phyloP scores from a whole-genome alignment of 371 early-diverging fungal genomes.

The Choanephora cucurbitarum region DNA sequence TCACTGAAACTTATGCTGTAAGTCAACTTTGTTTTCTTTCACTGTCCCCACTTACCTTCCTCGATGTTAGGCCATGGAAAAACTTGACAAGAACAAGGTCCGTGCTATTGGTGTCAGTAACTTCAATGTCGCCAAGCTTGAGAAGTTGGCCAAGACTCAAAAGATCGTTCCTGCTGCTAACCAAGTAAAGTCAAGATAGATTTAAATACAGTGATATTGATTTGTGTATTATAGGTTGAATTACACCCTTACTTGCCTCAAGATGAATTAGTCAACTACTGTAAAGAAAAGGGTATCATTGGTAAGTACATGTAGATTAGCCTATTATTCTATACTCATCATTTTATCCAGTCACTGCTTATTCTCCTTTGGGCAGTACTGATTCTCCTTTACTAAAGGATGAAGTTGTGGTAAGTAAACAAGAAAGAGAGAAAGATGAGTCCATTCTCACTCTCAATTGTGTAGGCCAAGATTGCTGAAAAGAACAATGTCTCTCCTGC shows the following conservation, averaged over 20 bases:
- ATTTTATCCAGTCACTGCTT: slow-evolving; percentile 40
- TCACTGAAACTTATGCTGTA: slow-evolving; percentile 57
- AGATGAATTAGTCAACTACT: slow-evolving; percentile 40
- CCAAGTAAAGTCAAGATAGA: slow-evolving; percentile 39
- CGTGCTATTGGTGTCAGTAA: slow-evolving; percentile 45
- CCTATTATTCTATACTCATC: too few species aligned
- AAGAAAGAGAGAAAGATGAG: not conserved
- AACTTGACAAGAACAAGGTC: slow-evolving; percentile 54
- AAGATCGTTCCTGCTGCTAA: slow-evolving; percentile 44
- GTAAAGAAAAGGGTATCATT: slow-evolving; percentile 40
- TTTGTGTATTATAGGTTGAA: slow-evolving; percentile 65
- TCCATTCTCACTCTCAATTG: slow-evolving; percentile 2
- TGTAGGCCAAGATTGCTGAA: slow-evolving; percentile 57
- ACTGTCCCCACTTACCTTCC: slow-evolving; percentile 28
- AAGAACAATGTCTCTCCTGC: slow-evolving; percentile 71
- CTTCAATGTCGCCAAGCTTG: slow-evolving; percentile 33
- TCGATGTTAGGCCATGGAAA: slow-evolving; percentile 80
- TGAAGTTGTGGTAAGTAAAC: slow-evolving; percentile 24
- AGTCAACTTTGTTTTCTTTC: slow-evolving; percentile 10
- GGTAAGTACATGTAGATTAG: slow-evolving; percentile 6
- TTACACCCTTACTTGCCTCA: slow-evolving; percentile 58
- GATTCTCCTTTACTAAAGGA: slow-evolving; percentile 28
- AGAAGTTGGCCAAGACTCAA: slow-evolving; percentile 40
- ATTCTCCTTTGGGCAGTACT: slow-evolving; percentile 48
- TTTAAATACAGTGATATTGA: not conserved